A percentile compares a stretch with the other conserved stretches of the same genome.
Conservation (phyloP, 1,139 yeast genomes). For the Suhomyces bribrorum region DNA sequence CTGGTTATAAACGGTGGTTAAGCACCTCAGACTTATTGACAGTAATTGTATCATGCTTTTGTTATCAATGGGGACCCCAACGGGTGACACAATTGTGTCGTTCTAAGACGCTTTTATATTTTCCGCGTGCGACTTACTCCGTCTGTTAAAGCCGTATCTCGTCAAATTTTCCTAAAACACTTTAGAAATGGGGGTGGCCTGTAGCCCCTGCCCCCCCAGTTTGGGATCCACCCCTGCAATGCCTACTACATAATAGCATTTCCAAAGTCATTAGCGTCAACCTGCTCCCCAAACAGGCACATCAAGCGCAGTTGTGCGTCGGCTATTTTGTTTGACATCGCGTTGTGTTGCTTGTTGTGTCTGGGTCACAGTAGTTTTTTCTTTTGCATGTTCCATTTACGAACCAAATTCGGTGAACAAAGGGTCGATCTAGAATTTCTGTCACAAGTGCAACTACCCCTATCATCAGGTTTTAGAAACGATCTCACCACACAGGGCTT, state of each 20-base stretch:
- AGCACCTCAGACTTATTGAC: no score
- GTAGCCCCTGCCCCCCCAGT: neutral
- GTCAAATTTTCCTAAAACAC: neutral
- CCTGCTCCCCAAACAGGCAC: neutral
- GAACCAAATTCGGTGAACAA: neutral
- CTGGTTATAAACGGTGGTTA: no score
- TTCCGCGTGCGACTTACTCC: neutral
- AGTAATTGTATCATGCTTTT: no score
- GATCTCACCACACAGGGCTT: no score
- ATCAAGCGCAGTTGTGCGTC: neutral
- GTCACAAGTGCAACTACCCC: neutral
- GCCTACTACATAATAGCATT: no score
- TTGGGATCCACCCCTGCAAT: no score
- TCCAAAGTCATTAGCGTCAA: no score
- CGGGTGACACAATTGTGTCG: neutral
- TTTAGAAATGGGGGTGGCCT: neutral
- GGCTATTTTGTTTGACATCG: neutral
- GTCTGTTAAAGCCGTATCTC: neutral
- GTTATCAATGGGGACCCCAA: neutral
- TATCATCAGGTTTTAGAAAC: no score
- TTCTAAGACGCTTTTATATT: neutral
- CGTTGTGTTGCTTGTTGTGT: neutral
- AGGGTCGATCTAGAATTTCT: slow-evolving; percentile 1
- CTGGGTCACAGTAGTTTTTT: neutral
- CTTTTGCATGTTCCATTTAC: slow-evolving; percentile 3